A percentile compares a stretch with the other conserved stretches of the same genome.
phyloP scores from a whole-genome alignment of 2,329 filamentous ascomycete genomes.

The Colletotrichum destructivum region DNA sequence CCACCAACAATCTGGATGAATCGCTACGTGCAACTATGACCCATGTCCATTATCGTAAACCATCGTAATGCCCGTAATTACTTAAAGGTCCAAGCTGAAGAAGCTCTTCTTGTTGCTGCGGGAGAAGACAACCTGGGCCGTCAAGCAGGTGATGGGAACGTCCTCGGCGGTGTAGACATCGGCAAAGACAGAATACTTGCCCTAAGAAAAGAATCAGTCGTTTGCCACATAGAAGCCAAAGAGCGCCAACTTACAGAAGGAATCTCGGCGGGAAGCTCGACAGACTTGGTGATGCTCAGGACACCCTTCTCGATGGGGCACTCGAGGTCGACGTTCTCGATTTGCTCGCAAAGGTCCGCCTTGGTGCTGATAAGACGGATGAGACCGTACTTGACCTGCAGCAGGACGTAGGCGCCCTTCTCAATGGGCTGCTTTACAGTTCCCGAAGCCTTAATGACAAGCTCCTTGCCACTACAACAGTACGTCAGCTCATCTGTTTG shows the following conservation, averaged over 20 bases:
- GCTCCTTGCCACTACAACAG: slow-evolving; percentile 76
- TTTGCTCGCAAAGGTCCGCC: slow-evolving; percentile 90
- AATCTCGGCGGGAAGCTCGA: slow-evolving; percentile 88
- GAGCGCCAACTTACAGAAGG: slow-evolving; percentile 78
- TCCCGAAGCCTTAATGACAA: slow-evolving; percentile 85
- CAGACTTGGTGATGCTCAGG: slow-evolving; percentile 81
- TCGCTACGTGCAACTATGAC: slow-evolving; percentile 35
- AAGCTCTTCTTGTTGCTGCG: slow-evolving; percentile 54
- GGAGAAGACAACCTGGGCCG: slow-evolving; percentile 78
- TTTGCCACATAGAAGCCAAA: background rate
- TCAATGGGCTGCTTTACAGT: slow-evolving; percentile 80
- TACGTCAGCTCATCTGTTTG: slow-evolving; percentile 34
- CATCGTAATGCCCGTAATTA: slow-evolving; percentile 28
- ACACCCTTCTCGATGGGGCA: slow-evolving; percentile 90
- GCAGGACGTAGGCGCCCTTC: slow-evolving; percentile 83
- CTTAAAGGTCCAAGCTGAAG: slow-evolving; percentile 59
- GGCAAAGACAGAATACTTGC: slow-evolving; percentile 89
- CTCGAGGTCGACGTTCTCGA: slow-evolving; percentile 87
- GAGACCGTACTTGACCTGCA: slow-evolving; percentile 94
- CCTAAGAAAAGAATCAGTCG: slow-evolving; percentile 65
- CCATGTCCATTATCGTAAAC: slow-evolving; percentile 38
- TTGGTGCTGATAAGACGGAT: slow-evolving; percentile 88
- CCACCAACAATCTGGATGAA: slow-evolving; percentile 34
- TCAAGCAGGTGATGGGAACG: slow-evolving; percentile 87
- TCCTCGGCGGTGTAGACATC: slow-evolving; percentile 84